Percentiles rank a stretch among this genome's conserved stretches.
Conservation (phyloP, 1,139 yeast species). For the Spencermartinsiella ligniputridi region DNA sequence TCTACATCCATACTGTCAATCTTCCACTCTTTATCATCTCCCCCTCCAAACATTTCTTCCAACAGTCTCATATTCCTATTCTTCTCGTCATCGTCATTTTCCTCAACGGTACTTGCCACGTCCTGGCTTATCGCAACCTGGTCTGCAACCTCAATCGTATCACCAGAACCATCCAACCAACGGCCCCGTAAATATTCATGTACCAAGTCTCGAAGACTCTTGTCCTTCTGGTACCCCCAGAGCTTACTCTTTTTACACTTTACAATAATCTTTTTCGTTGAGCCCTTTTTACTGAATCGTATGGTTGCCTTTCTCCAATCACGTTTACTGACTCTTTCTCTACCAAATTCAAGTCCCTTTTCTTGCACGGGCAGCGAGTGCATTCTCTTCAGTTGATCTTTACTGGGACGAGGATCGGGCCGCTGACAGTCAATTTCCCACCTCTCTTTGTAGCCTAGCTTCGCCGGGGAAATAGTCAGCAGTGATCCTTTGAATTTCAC, state of each 20-base stretch:
- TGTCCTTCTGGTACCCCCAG: conserved; percentile 84
- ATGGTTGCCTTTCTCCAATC: conserved; percentile 28
- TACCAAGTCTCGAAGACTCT: conserved; percentile 57
- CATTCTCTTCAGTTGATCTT: conserved; percentile 41
- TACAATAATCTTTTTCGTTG: conserved; percentile 33
- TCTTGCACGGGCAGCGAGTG: conserved; percentile 39
- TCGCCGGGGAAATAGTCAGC: conserved; percentile 49
- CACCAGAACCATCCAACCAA: conserved; percentile 85
- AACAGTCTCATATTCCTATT: conserved; percentile 23
- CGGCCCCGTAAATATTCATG: conserved; percentile 56
- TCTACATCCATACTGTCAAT: conserved; percentile 20
- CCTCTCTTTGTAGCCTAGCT: conserved; percentile 41
- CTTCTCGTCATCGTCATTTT: conserved; percentile 23
- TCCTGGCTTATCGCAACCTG: conserved; percentile 33
- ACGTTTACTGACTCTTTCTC: conserved; percentile 55
- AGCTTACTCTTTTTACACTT: conserved; percentile 67
- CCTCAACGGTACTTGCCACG: conserved; percentile 18
- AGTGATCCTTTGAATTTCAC: conserved; percentile 70
- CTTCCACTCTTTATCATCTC: conserved; percentile 26
- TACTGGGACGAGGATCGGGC: conserved; percentile 34
- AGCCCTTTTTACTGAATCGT: conserved; percentile 58
- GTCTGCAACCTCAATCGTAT: conserved; percentile 55
- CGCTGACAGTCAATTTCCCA: conserved; percentile 35
- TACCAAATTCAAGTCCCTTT: conserved; percentile 55
- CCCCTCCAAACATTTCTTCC: conserved; percentile 25